Conservation (phyloP, 2,329 filamentous ascomycete genomes). For the Coniochaeta sp. region DNA sequence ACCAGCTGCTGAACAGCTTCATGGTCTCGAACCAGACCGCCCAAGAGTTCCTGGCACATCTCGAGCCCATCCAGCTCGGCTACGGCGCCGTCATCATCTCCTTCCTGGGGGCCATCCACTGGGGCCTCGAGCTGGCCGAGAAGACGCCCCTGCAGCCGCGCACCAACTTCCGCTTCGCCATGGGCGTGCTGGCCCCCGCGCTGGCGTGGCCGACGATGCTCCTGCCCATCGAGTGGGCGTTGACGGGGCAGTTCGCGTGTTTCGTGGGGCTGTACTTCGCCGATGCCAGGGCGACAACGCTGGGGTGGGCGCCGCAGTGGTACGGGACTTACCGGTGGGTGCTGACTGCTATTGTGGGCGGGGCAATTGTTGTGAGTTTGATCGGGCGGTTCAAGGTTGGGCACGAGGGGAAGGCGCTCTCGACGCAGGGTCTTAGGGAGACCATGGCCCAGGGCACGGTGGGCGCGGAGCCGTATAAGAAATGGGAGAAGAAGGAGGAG, state of each 20-base stretch:
- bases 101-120: slow-evolving; percentile 89
- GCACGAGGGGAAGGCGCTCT: slow-evolving; percentile 23
- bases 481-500: slow-evolving; percentile 39
- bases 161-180: slow-evolving; percentile 74
- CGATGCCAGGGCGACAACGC: slow-evolving; percentile 64
- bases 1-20: slow-evolving; percentile 57
- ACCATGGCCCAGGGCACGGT: slow-evolving; percentile 28
- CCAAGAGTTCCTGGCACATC: slow-evolving; percentile 60
- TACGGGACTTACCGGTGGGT: slow-evolving; percentile 88
- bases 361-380: slow-evolving; percentile 71
- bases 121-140: slow-evolving; percentile 79
- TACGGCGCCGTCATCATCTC: slow-evolving; percentile 91
- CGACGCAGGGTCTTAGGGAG: slow-evolving; percentile 25
- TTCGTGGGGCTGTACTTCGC: slow-evolving; percentile 84
- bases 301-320: slow-evolving; percentile 78
- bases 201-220: slow-evolving; percentile 87
- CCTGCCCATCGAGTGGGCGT: slow-evolving; percentile 74
- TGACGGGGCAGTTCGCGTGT: slow-evolving; percentile 78
- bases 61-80: slow-evolving; percentile 84
- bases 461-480: slow-evolving; percentile 25
- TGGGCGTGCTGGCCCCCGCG: slow-evolving; percentile 71
- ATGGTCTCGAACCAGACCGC: slow-evolving; percentile 66
- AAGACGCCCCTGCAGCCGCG: slow-evolving; percentile 53
- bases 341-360: slow-evolving; percentile 81
- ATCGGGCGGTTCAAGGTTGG: slow-evolving; percentile 75